Conservation (phyloP, 2,329 filamentous ascomycete genomes). For the Sclerotinia nivalis region DNA sequence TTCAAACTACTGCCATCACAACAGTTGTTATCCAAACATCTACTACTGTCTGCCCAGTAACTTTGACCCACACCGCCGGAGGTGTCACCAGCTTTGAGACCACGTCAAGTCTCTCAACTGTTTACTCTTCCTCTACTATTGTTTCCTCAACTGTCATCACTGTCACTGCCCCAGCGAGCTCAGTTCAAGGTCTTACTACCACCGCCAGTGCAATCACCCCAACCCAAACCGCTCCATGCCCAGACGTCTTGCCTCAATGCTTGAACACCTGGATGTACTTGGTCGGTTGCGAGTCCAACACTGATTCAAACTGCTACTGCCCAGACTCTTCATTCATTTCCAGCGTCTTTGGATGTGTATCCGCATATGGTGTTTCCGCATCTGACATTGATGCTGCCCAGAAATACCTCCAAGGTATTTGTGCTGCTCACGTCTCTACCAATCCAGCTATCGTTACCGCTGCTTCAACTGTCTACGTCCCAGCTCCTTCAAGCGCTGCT, state of each 20-base stretch:
- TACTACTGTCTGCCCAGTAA: slow-evolving; percentile 41
- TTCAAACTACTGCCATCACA: slow-evolving; percentile 31
- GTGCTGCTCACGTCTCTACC: slow-evolving; percentile 67
- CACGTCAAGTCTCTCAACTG: slow-evolving; percentile 40
- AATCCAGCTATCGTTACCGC: slow-evolving; percentile 87
- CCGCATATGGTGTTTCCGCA: slow-evolving; percentile 69
- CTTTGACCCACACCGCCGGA: slow-evolving; percentile 30
- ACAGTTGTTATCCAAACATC: slow-evolving; percentile 32
- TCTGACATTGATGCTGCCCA: slow-evolving; percentile 69
- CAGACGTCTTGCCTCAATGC: slow-evolving; percentile 78
- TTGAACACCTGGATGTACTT: slow-evolving; percentile 85
- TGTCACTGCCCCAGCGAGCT: slow-evolving; percentile 30
- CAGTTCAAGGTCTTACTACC: slow-evolving; percentile 23
- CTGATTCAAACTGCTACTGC: slow-evolving; percentile 84
- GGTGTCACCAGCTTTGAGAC: slow-evolving; percentile 32
- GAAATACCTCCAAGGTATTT: slow-evolving; percentile 88
- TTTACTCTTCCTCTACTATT: slow-evolving; percentile 39
- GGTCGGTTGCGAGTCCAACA: slow-evolving; percentile 79
- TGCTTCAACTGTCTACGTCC: slow-evolving; percentile 59
- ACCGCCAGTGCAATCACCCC: slow-evolving; percentile 39
- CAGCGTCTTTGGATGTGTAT: slow-evolving; percentile 79
- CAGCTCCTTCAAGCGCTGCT: slow-evolving; percentile 49
- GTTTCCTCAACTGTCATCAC: neutral
- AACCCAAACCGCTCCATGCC: slow-evolving; percentile 48
- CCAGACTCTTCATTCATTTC: slow-evolving; percentile 72